A percentile compares a stretch with the other conserved stretches of the same genome.
Conservation (phyloP, 176 grass and related monocot species). For the Canna indica region DNA sequence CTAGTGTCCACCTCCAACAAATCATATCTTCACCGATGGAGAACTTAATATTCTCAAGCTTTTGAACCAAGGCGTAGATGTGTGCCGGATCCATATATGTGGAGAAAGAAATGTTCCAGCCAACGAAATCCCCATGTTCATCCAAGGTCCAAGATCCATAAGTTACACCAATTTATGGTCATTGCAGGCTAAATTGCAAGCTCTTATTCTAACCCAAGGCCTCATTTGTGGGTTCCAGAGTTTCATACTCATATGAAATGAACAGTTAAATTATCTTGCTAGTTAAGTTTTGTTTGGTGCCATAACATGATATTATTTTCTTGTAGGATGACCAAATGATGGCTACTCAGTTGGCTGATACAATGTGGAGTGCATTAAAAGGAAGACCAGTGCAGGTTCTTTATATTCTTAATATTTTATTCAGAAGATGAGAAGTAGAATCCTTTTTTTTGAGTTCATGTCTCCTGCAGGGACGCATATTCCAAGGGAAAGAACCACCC, state of each 20-base stretch:
- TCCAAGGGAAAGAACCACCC: conserved; percentile 86
- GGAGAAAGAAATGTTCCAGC: no score
- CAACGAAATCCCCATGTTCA: no score
- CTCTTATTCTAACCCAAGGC: background rate
- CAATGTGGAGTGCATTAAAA: conserved; percentile 87
- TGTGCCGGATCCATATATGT: no score
- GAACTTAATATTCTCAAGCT: no score
- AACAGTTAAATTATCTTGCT: background rate
- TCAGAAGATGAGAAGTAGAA: background rate
- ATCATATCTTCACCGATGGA: no score
- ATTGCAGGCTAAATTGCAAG: background rate
- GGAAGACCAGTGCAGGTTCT: conserved; percentile 74
- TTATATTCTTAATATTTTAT: background rate
- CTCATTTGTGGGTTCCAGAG: background rate
- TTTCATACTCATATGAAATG: background rate
- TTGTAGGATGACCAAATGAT: conserved; percentile 65
- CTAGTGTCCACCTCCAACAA: no score
- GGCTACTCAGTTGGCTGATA: conserved; percentile 46
- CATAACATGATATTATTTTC: conserved; percentile 3
- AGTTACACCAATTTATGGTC: background rate
- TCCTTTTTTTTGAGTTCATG: conserved; percentile 18
- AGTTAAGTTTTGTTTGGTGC: background rate
- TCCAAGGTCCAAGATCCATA: no score
- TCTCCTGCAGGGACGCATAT: conserved; percentile 59
- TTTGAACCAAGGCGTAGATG: no score